Evolutionary conservation across 306 rosid species (phyloP), one percentile per base, ranked within the genome.

Genomic region (Sechiopsis laciniata): DNA sequence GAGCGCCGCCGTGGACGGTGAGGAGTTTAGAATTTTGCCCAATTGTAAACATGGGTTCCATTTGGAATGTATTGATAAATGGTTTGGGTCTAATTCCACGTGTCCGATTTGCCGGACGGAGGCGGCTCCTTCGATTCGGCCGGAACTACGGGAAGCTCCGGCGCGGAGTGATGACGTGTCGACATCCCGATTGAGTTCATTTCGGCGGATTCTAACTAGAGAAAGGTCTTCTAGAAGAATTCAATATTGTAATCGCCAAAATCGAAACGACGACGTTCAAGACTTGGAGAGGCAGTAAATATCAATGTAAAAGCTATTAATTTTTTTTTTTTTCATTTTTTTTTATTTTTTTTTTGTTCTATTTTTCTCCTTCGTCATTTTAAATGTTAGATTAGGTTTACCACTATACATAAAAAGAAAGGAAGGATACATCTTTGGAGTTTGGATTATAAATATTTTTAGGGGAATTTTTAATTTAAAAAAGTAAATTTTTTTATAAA

Each of bases 21-120:
- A 82, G n/a, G 50, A 29, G 9, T 74, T 74, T n/a, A 74, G 83
- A 71, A 61, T 80, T 10, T 72, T 87, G 22, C 87, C 89, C n/a
- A 87, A 81, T 65, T 85, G 89, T 75, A 83, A 81, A 72, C 89
- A 87, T 37, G 4, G 64, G 45, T 83, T 87, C 75, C 91, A 85
- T 67, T 77, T 57, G 55, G 89, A 83, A 37, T 87, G 92, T 71
- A 84, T 87, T 40, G 92, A 87, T 45, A 68, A 55, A 68, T 85
- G 86, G 89, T 76, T 87, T n/a, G 24, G 62, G 37, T 80, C 88
- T 2, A 77, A 83, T 74, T 76, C 77, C 63, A 82, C 88, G 9
- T 85, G 92, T 29, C 89, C 89, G 9, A 73, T 58, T 35, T 73
- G 76, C 21, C 69, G 76, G 37, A 59, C 69, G 7, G 76, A 42